Evolutionary conservation across 371 early-diverging fungal genomes (phyloP).

Genomic region (Sporodiniella umbellata): DNA sequence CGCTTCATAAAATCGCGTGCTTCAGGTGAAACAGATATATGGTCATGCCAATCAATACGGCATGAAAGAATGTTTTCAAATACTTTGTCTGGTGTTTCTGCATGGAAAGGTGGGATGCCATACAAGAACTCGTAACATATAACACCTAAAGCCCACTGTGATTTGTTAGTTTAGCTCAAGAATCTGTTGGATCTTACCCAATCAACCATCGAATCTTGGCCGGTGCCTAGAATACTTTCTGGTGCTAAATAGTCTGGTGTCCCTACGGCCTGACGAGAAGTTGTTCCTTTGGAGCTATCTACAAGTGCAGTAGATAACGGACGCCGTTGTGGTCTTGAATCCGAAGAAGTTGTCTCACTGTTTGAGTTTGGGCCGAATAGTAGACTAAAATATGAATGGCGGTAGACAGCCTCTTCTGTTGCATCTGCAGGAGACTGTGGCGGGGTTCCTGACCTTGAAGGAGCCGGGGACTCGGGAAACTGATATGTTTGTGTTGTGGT

Average conservation of each 20-base stretch:
- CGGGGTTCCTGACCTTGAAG: constrained; percentile 42
- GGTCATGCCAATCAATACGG: constrained; percentile 72
- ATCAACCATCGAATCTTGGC: constrained; percentile 85
- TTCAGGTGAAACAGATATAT: constrained; percentile 72
- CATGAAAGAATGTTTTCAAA: constrained; percentile 83
- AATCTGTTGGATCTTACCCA: too few relatives aligned
- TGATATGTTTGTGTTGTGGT: constrained; percentile 8
- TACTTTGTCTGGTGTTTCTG: constrained; percentile 77
- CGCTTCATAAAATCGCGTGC: constrained; percentile 86
- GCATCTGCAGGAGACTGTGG: constrained; percentile 15
- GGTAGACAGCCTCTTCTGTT: constrained; percentile 1
- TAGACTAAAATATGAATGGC: constrained; percentile 41
- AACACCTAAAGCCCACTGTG: constrained; percentile 82
- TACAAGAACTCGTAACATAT: constrained; percentile 89
- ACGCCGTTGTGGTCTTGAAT: neutral
- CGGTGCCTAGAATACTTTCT: constrained; percentile 85
- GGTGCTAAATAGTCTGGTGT: constrained; percentile 99
- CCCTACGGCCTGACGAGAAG: constrained; percentile 60
- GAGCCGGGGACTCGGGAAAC: constrained; percentile 37
- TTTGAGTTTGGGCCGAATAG: constrained; percentile 26
- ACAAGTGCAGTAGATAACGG: neutral
- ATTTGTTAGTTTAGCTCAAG: too few relatives aligned
- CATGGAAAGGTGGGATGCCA: constrained; percentile 88
- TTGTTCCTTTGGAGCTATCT: neutral
- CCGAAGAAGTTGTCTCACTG: neutral